These are phyloP conservation scores for Ceratobasidium sp. DNA, from an alignment of 1,284 basidiomycete genomes.

Conservation along the genomic window DNA sequence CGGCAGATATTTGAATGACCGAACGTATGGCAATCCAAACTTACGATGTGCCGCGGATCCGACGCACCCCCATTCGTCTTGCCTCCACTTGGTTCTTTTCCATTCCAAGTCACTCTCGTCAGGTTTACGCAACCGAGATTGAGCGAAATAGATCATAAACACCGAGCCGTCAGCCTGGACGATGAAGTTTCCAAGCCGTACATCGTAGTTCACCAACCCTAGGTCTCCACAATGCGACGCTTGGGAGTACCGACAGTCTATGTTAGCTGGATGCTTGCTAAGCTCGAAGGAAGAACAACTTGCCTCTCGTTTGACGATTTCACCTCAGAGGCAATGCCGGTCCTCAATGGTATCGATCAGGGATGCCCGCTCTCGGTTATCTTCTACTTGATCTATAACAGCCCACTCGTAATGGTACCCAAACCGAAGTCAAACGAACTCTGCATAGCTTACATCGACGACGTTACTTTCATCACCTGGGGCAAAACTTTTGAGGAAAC, in stretches of 20 bases:
- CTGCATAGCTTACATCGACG: background rate
- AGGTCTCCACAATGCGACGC: background rate
- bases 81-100: background rate
- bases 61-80: background rate
- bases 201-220: background rate
- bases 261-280: background rate
- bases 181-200: background rate
- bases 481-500: background rate
- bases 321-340: background rate
- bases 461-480: background rate
- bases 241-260: background rate
- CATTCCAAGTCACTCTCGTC: background rate
- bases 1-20: background rate
- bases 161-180: background rate
- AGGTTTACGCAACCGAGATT: background rate
- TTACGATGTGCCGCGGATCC: background rate
- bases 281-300: background rate
- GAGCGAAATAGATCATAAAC: constrained; percentile 5
- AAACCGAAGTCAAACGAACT: background rate
- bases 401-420: background rate
- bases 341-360: constrained; percentile 3
- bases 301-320: constrained; percentile 10
- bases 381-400: too few relatives aligned
- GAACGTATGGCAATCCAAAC: background rate
- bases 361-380: too few relatives aligned